Evolutionary conservation across 163 green algal genomes (phyloP), one percentile per base, ranked within the genome.

Genomic region (Scenedesmus sp.): DNA sequence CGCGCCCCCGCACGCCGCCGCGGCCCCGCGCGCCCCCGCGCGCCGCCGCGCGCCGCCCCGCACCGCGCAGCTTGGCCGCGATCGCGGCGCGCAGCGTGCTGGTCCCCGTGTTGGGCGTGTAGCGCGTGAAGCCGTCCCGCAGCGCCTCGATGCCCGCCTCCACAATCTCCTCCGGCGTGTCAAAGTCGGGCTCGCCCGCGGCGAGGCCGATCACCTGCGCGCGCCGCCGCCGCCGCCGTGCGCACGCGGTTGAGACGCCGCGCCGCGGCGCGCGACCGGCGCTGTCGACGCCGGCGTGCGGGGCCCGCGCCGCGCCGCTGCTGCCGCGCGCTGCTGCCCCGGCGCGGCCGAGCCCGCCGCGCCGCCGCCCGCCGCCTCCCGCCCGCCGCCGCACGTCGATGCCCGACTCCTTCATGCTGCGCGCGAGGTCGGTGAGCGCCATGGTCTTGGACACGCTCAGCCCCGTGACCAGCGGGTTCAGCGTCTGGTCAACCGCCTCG

Each of bases 121-220:
- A 99, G 42, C 90, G 89, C 0, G 96, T 99, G 74, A 90, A 85
- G 48, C 96, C 96, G 22, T 83, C 70, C 47, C 87, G 85, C 67
- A 93, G 85, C 33, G 90, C 89, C 26, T 80, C 85, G 3, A 95
- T 88, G 11, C 92, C 92, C 11, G 93, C 94, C 22, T 95, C 88
- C 0, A 93, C 72, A 39, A 98, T 94, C 2, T 81, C 75, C 0
- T 78, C 80, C 0, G 96, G 96, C 0, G 96, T 99, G 84, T 96
- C 93, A 81, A 99, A 99, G 83, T 99, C 96, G 9, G 96, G 96
- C 83, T 99, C 96, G 0, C 96, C 96, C 2, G 94, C 96, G 1
- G 95, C 94, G 34, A 99, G 85, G 2, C 92, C 89, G 50, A 99
- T 97, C 17, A 99, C 88, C 81, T 92, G 81, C 36, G 56, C 28